Base-by-base conservation (phyloP, 2,329 filamentous ascomycete genomes). In the Plectosphaerella plurivora region DNA sequence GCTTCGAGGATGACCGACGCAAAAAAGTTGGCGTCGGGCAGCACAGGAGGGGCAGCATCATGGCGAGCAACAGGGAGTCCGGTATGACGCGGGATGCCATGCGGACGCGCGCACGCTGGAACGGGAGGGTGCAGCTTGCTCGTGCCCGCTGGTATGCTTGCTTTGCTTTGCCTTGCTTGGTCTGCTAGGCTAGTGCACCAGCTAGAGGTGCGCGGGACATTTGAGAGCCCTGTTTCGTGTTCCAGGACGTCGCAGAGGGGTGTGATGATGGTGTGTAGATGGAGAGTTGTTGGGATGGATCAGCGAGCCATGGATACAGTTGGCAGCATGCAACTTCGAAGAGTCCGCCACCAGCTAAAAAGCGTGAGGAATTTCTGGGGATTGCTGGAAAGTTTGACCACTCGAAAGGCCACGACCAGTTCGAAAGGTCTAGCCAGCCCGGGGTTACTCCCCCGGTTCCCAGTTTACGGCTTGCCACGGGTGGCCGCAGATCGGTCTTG, bases 11-110 rank as follows among this genome's bases (percentile, higher is more conserved):
- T 20, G 41, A 44, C 18, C 47, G 33, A 11, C 36, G 22, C 16
- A 49, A 39, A 20, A 49, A 49, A 35, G 28, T 16, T 12, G 47
- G 47, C 35, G 47, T 49, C 35, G 36, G 14, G 25, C 47, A 49
- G 47, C 35, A 41, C 16, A 49, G 37, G 18, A 49, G 15, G 18
- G 47, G 47, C 28, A 49, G 22, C 33, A 49, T 49, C 41, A 44
- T 44, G 22, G 28, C 20, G 41, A 16, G 41, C 10, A 44, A 18
- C 10, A 16, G n/a, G 18, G 41, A 18, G n/a, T 18, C n/a, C n/a
- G 16, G 16, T 12, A 44, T 44, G 41, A 44, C n/a, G 41, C 41
- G 16, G 18, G 18, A 18, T 12, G 41, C 41, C 41, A 44, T 44
- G 41, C 41, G 41, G 41, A 44, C 16, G 18, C 10, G 4, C 10